Base-by-base conservation (phyloP, 2,329 filamentous ascomycete species). In the Neonectria coccinea region DNA sequence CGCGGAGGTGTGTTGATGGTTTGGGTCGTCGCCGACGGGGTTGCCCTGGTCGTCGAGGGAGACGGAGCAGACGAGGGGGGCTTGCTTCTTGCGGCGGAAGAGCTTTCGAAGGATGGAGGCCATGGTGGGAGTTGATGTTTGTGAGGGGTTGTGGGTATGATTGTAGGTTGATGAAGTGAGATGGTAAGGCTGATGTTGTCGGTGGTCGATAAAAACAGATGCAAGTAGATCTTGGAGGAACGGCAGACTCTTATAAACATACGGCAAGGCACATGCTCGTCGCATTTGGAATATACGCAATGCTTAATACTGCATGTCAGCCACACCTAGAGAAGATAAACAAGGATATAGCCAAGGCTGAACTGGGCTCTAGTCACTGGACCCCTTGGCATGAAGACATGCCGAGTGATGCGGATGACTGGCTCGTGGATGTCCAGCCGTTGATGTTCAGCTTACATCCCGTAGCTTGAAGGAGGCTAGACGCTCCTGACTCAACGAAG, bases 31-130 rank as follows among this genome's bases (percentile, higher is more conserved):
- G 47, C 72, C 75, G 16, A 78, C 66, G 18, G 67, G 62, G 14
- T 68, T 42, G 25, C 63, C 66, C 11, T 57, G 16, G 31, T 76
- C 65, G 48, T 78, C 76, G 18, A 79, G 69, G 9, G 67, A 56
- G 31, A 78, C 55, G 33, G 72, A 58, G 64, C 77, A 79, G 27
- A 74, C 76, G 33, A 79, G 56, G 0, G 76, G 77, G 4, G 77
- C 70, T 4, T 72, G 65, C 72, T 74, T 76, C 66, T 76, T 77
- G 60, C 76, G 74, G 33, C 64, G 68, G 67, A 77, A 77, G 56
- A 79, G 61, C 42, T 71, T 76, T 42, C 56, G 59, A 11, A 67
- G 42, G 10, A 67, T 47, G 27, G 64, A 55, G 20, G 66, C 64
- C 66, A 67, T 67, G 10, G 14, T 64, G 25, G 16, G 12, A 14